phyloP scores from a whole-genome alignment of 768 basidiomycete species.

The Lyophyllum decastes region DNA sequence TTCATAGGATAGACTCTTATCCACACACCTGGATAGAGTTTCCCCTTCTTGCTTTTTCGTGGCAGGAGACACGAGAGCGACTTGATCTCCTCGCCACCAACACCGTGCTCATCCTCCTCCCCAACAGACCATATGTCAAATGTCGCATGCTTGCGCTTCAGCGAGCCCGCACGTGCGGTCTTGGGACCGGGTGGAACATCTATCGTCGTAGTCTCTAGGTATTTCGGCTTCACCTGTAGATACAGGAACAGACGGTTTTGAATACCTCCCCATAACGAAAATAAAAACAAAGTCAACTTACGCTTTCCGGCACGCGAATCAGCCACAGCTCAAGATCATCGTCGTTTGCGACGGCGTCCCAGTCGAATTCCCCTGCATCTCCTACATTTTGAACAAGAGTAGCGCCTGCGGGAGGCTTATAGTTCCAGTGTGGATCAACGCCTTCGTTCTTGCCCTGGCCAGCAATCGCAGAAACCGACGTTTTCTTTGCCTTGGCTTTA shows the following conservation, averaged over 20 bases:
- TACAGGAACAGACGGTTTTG: not conserved
- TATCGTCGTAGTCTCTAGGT: constrained; percentile 55
- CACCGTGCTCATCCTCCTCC: constrained; percentile 33
- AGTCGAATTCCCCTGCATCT: constrained; percentile 63
- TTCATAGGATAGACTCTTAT: not conserved
- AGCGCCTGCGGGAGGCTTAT: constrained; percentile 57
- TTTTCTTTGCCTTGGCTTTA: constrained; percentile 16
- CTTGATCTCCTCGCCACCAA: constrained; percentile 67
- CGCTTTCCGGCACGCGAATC: constrained; percentile 67
- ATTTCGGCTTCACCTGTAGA: constrained; percentile 63
- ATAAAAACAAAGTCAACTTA: constrained; percentile 33
- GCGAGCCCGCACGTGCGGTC: constrained; percentile 44
- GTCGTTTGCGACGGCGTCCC: constrained; percentile 57
- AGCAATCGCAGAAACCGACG: constrained; percentile 6
- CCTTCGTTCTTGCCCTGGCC: constrained; percentile 52
- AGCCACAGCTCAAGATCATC: constrained; percentile 72
- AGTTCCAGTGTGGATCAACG: constrained; percentile 57
- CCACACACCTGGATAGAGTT: constrained; percentile 54
- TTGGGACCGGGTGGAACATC: constrained; percentile 41
- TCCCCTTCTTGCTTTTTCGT: constrained; percentile 58
- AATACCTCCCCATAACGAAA: not conserved
- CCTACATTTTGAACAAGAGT: constrained; percentile 45
- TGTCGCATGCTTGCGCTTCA: constrained; percentile 53
- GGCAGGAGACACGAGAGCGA: constrained; percentile 65
- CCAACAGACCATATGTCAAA: constrained; percentile 72